Percentiles rank a stretch among this genome's conserved stretches.
phyloP scores from a whole-genome alignment of 2,329 filamentous ascomycete species.

The Dothiorella sarmentorum region DNA sequence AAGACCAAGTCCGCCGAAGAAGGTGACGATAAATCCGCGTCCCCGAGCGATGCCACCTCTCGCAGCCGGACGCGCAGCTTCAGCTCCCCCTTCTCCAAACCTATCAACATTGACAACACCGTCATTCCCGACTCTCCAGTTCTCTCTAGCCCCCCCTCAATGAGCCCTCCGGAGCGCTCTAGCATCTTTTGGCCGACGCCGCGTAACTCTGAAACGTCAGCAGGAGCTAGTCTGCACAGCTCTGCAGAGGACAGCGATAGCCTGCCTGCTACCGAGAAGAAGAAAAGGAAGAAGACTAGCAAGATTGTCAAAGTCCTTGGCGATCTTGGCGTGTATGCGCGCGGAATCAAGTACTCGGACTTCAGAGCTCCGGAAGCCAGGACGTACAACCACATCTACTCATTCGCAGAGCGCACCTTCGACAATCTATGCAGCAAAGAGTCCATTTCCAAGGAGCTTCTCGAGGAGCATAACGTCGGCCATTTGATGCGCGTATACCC shows the following conservation, averaged over 20 bases:
- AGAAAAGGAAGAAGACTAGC: constrained; percentile 63
- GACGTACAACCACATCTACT: constrained; percentile 91
- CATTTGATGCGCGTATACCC: constrained; percentile 95
- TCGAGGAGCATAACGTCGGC: constrained; percentile 87
- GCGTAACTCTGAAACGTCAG: constrained; percentile 55
- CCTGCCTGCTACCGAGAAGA: constrained; percentile 52
- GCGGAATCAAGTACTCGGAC: constrained; percentile 76
- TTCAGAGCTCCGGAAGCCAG: constrained; percentile 77
- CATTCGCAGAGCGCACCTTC: constrained; percentile 87
- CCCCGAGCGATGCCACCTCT: constrained; percentile 35
- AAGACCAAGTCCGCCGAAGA: constrained; percentile 84
- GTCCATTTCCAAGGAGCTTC: constrained; percentile 68
- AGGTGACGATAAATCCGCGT: constrained; percentile 42
- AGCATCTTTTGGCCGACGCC: constrained; percentile 47
- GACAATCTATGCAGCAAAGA: constrained; percentile 74
- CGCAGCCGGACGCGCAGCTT: constrained; percentile 60
- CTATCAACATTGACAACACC: constrained; percentile 58
- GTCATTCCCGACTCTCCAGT: constrained; percentile 48
- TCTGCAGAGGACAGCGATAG: constrained; percentile 76
- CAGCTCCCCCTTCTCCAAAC: constrained; percentile 70
- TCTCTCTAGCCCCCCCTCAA: constrained; percentile 52
- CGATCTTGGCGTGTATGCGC: constrained; percentile 76
- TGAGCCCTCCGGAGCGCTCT: constrained; percentile 49
- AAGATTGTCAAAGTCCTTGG: constrained; percentile 84
- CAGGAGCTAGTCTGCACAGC: constrained; percentile 51